phyloP scores from a whole-genome alignment of 2,329 filamentous ascomycete genomes.

The Tolypocladium guangdongense region DNA sequence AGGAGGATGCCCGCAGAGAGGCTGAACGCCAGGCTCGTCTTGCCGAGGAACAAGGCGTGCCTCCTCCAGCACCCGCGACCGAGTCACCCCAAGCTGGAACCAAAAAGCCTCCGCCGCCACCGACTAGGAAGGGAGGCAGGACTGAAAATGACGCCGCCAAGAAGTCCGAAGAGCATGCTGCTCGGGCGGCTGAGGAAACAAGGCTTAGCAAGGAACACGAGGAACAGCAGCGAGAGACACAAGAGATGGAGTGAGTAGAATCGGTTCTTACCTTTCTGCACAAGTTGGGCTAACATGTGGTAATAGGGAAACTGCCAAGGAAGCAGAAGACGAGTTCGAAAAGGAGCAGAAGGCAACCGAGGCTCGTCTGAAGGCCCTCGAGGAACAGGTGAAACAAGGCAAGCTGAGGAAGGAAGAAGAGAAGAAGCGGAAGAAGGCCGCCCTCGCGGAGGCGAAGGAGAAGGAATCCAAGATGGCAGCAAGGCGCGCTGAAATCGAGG shows the following conservation, averaged over 20 bases:
- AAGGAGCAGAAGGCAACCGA: slow-evolving; percentile 72
- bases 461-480: slow-evolving; percentile 77
- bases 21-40: slow-evolving; percentile 75
- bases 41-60: slow-evolving; percentile 61
- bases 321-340: slow-evolving; percentile 70
- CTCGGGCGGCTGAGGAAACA: slow-evolving; percentile 54
- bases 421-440: slow-evolving; percentile 84
- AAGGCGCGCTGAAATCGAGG: slow-evolving; percentile 84
- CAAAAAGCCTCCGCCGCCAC: slow-evolving; percentile 68
- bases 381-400: slow-evolving; percentile 86
- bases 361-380: slow-evolving; percentile 74
- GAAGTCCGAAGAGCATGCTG: slow-evolving; percentile 43
- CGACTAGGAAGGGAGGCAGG: slow-evolving; percentile 57
- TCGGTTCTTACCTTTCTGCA: neutral
- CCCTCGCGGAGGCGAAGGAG: slow-evolving; percentile 74
- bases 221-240: slow-evolving; percentile 61
- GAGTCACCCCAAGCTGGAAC: slow-evolving; percentile 32
- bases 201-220: slow-evolving; percentile 61
- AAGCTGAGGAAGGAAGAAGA: slow-evolving; percentile 96
- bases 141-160: slow-evolving; percentile 47
- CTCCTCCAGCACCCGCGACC: slow-evolving; percentile 47
- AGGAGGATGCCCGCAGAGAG: slow-evolving; percentile 84
- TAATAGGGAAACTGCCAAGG: slow-evolving; percentile 57
- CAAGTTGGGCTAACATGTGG: slow-evolving; percentile 13
- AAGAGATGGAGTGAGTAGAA: slow-evolving; percentile 70